Percentiles rank a stretch among this genome's conserved stretches.
Evolutionary conservation across 2,329 filamentous ascomycete genomes (phyloP).

Genomic region (Emydomyces testavorans): DNA sequence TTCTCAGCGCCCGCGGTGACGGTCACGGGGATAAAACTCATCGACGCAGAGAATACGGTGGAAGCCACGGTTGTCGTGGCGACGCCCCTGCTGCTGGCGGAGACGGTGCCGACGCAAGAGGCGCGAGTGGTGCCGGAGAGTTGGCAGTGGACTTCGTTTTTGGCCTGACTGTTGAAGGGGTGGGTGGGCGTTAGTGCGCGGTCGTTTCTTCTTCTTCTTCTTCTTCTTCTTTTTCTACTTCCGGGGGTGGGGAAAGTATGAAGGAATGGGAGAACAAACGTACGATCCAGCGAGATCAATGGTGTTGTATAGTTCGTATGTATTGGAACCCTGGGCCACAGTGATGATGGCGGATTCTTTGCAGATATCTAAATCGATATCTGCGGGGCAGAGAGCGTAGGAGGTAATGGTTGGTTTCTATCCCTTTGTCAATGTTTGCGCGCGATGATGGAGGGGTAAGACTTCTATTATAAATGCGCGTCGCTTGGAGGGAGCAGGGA

Average conservation of each 20-base stretch:
- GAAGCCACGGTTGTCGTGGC: not conserved
- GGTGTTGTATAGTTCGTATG: slow-evolving; percentile 1
- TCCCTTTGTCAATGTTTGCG: not conserved
- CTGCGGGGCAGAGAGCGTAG: not conserved
- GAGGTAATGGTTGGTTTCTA: slow-evolving; percentile 6
- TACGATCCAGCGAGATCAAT: not conserved
- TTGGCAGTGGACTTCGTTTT: not conserved
- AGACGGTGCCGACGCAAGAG: not conserved
- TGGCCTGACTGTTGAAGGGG: not conserved
- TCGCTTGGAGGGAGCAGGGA: too few relatives aligned
- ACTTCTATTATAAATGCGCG: not conserved
- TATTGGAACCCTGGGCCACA: slow-evolving; percentile 6
- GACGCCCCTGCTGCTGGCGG: not conserved
- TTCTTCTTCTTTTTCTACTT: too few relatives aligned
- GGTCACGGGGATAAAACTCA: slow-evolving; percentile 4
- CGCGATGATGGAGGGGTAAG: not conserved
- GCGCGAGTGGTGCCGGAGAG: slow-evolving; percentile 8
- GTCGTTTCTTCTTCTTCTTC: too few relatives aligned
- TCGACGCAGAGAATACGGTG: not conserved
- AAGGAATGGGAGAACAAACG: not conserved
- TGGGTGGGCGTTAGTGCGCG: too few relatives aligned
- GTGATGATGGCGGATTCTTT: not conserved
- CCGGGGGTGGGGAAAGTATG: not conserved
- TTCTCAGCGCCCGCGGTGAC: slow-evolving; percentile 14
- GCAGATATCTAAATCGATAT: not conserved